Percentiles rank a stretch among this genome's conserved stretches.
phyloP scores from a whole-genome alignment of 371 early-diverging fungal species.

The Mucor indicus region DNA sequence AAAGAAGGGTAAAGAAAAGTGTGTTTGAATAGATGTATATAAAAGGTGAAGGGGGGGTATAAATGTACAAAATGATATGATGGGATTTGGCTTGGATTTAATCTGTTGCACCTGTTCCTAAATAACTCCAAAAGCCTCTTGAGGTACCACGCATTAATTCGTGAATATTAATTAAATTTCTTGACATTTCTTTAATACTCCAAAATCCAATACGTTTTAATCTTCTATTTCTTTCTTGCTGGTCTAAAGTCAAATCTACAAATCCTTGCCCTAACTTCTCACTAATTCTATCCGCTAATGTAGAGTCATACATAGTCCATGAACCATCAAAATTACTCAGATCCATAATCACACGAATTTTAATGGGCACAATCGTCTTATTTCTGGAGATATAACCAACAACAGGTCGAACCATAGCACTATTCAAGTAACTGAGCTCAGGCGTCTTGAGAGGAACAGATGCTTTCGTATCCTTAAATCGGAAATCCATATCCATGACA shows the following conservation, averaged over 20 bases:
- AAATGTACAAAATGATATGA: too few relatives aligned
- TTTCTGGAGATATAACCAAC: slow-evolving; percentile 94
- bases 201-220: slow-evolving; percentile 89
- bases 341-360: slow-evolving; percentile 74
- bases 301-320: slow-evolving; percentile 88
- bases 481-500: slow-evolving; percentile 72
- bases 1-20: too few relatives aligned
- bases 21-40: too few relatives aligned
- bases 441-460: slow-evolving; percentile 77
- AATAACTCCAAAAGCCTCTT: slow-evolving; percentile 74
- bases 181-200: slow-evolving; percentile 76
- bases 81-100: too few relatives aligned
- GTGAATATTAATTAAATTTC: slow-evolving; percentile 67
- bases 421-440: slow-evolving; percentile 74
- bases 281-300: slow-evolving; percentile 71
- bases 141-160: slow-evolving; percentile 82
- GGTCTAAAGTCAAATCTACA: slow-evolving; percentile 73
- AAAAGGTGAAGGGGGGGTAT: too few relatives aligned
- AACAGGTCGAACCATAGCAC: slow-evolving; percentile 89
- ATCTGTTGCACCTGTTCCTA: slow-evolving; percentile 31
- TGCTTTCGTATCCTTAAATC: slow-evolving; percentile 88
- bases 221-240: slow-evolving; percentile 78
- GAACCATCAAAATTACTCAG: slow-evolving; percentile 90
- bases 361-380: slow-evolving; percentile 80
- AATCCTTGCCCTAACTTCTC: slow-evolving; percentile 84